Percentiles rank a stretch among this genome's conserved stretches.
Conservation (phyloP, 2,329 filamentous ascomycete genomes). For the Xylaria sp. region DNA sequence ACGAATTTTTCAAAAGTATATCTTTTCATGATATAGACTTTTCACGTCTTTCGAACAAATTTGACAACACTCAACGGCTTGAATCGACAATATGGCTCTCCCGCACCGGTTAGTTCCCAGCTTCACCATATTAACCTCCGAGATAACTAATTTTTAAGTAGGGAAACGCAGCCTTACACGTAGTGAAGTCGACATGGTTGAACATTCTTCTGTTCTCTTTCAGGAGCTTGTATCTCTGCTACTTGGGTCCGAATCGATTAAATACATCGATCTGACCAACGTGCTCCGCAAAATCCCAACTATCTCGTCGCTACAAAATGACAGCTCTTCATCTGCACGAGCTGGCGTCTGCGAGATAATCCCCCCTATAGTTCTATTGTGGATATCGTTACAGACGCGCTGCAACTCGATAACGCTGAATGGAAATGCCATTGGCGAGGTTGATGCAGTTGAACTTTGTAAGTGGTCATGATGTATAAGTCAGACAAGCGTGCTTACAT, state of each 20-base stretch:
- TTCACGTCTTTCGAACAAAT: constrained; percentile 53
- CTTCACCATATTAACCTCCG: not conserved
- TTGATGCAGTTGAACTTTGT: constrained; percentile 64
- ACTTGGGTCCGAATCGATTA: constrained; percentile 66
- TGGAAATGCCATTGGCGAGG: constrained; percentile 60
- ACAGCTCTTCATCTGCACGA: constrained; percentile 20
- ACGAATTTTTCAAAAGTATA: constrained; percentile 69
- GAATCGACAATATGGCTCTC: constrained; percentile 64
- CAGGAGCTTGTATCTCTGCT: constrained; percentile 68
- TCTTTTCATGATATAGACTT: constrained; percentile 66
- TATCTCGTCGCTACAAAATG: constrained; percentile 38
- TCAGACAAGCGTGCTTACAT: constrained; percentile 19
- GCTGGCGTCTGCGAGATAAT: constrained; percentile 54
- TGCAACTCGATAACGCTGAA: constrained; percentile 64
- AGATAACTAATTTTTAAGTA: constrained; percentile 40
- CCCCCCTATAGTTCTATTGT: constrained; percentile 61
- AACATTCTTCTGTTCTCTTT: constrained; percentile 62
- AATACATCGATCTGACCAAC: constrained; percentile 65
- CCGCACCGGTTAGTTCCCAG: constrained; percentile 58
- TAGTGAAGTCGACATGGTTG: constrained; percentile 59
- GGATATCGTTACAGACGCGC: constrained; percentile 58
- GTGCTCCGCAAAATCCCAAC: constrained; percentile 47
- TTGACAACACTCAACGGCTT: constrained; percentile 58
- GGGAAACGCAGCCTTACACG: constrained; percentile 58
- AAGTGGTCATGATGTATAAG: constrained; percentile 37